A percentile compares a stretch with the other conserved stretches of the same genome.
Conservation (phyloP, 352 stramenopile genomes). For the Elongisporangium senticosum region DNA sequence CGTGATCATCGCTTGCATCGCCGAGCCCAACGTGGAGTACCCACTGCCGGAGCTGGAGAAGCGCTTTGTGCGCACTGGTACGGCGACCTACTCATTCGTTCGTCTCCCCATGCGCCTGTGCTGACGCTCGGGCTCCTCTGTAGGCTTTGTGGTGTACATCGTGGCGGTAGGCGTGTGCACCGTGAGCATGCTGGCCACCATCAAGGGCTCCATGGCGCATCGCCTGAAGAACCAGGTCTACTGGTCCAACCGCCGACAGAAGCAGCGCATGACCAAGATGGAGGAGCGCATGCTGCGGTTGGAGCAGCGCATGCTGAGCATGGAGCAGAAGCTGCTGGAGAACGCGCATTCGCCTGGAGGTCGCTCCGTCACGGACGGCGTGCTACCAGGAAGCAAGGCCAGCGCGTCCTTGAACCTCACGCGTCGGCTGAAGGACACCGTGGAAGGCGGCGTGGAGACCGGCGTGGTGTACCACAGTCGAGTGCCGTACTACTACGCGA, state of each 20-base stretch:
- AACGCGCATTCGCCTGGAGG: conserved; percentile 16
- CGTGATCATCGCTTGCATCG: conserved; percentile 83
- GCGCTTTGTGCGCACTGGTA: conserved; percentile 74
- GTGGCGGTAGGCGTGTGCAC: conserved; percentile 61
- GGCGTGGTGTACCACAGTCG: conserved; percentile 25
- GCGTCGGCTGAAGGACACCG: conserved; percentile 13
- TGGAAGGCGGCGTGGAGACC: conserved; percentile 27
- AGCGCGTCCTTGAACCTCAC: neutral
- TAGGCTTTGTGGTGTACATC: conserved; percentile 78
- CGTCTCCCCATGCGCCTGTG: neutral
- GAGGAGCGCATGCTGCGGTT: conserved; percentile 61
- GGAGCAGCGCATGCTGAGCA: conserved; percentile 54
- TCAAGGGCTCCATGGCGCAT: conserved; percentile 82
- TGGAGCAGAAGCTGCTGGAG: conserved; percentile 57
- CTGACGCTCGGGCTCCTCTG: neutral
- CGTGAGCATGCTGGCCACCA: conserved; percentile 84
- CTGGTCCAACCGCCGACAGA: conserved; percentile 75
- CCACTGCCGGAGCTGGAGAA: conserved; percentile 77
- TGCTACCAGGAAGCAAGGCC: neutral
- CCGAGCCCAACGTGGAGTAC: conserved; percentile 82
- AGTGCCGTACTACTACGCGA: conserved; percentile 83
- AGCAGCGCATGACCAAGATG: conserved; percentile 75
- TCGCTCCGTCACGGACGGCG: conserved; percentile 6
- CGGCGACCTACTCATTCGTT: neutral
- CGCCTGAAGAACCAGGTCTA: conserved; percentile 82